Evolutionary conservation across 306 rosid species (phyloP).

Genomic region (Citrullus amarus): DNA sequence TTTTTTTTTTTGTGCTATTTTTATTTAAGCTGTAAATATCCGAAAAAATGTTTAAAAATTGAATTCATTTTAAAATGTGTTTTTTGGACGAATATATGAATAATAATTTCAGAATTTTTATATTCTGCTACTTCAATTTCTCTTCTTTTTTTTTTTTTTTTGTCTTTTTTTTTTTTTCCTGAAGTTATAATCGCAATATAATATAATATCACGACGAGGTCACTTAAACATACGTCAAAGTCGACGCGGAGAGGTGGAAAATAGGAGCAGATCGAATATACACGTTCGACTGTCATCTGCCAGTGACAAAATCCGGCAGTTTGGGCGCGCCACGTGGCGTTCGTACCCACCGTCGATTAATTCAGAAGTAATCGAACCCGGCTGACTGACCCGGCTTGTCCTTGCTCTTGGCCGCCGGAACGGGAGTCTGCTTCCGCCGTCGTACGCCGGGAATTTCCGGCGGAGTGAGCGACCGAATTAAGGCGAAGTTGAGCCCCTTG

Average conservation of each 20-base stretch:
- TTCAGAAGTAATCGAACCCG: slow-evolving; percentile 33
- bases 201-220: slow-evolving; percentile 6
- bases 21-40: background rate
- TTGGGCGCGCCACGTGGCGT: slow-evolving; percentile 31
- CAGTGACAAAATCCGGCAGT: slow-evolving; percentile 31
- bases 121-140: background rate
- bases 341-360: slow-evolving; percentile 3
- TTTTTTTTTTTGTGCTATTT: background rate
- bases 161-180: background rate
- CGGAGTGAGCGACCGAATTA: slow-evolving; percentile 57
- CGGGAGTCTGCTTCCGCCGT: slow-evolving; percentile 31
- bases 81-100: background rate
- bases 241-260: background rate
- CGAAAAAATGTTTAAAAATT: background rate
- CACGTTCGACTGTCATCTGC: slow-evolving; percentile 29
- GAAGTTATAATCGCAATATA: background rate
- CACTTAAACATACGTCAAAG: slow-evolving; percentile 16
- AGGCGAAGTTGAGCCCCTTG: slow-evolving; percentile 50
- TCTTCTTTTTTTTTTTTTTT: background rate
- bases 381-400: slow-evolving; percentile 14
- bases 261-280: slow-evolving; percentile 34
- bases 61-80: background rate
- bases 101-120: background rate
- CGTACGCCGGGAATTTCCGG: slow-evolving; percentile 46
- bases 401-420: slow-evolving; percentile 16